These are phyloP conservation scores for Penicilliopsis zonata DNA, from an alignment of 495 filamentous ascomycete species.

Conservation along the genomic window DNA sequence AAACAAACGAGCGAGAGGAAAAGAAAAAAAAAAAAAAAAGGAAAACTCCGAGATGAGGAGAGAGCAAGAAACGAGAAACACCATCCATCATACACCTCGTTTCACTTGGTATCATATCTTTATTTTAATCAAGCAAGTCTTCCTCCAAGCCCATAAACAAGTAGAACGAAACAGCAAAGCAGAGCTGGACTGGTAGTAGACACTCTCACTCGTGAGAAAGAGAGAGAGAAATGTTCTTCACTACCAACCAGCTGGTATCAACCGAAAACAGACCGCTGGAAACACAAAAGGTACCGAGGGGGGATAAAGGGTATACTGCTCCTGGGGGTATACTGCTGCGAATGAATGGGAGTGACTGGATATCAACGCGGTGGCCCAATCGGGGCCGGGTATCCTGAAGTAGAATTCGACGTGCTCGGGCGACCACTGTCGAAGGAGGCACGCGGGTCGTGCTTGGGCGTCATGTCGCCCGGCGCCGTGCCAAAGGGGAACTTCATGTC, in stretches of 20 bases:
- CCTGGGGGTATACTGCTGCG: constrained; percentile 48
- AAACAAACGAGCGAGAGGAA: constrained; percentile 7
- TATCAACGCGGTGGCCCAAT: constrained; percentile 80
- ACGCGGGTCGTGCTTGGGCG: constrained; percentile 68
- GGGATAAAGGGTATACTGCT: no score
- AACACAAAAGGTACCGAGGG: no score
- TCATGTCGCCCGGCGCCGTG: constrained; percentile 65
- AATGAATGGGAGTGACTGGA: constrained; percentile 45
- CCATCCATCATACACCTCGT: constrained; percentile 14
- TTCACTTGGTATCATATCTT: constrained; percentile 20
- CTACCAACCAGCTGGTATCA: no score
- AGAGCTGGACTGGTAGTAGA: no score
- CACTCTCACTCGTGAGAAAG: no score
- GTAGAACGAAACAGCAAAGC: constrained; percentile 10
- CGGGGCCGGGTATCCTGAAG: constrained; percentile 86
- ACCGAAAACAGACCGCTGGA: no score
- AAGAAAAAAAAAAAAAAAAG: constrained; percentile 6
- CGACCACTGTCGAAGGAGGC: constrained; percentile 82
- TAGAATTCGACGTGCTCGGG: constrained; percentile 87
- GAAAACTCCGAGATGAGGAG: constrained; percentile 4
- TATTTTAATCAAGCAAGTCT: constrained; percentile 5
- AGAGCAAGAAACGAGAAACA: constrained; percentile 2
- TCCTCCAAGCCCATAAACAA: not conserved
- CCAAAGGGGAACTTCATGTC: constrained; percentile 55
- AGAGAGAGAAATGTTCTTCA: constrained; percentile 32